These are phyloP conservation scores for Debaryomyces prosopidis DNA, from an alignment of 805 yeast genomes.

Conservation along the genomic window DNA sequence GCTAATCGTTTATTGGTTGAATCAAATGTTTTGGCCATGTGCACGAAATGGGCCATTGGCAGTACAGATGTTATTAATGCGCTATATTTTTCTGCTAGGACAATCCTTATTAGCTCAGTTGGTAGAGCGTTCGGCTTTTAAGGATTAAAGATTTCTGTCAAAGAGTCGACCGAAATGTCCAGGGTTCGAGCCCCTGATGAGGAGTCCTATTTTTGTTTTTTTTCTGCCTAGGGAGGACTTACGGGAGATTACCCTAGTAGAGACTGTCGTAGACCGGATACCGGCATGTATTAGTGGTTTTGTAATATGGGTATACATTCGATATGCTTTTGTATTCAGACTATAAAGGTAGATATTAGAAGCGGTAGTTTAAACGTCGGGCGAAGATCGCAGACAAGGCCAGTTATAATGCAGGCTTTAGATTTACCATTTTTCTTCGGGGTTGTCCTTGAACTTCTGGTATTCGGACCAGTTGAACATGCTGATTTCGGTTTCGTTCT, in stretches of 20 bases:
- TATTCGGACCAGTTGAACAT: conserved; percentile 73
- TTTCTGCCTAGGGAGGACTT: not conserved
- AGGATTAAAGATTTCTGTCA: conserved; percentile 14
- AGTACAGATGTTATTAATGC: not conserved
- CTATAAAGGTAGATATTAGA: too few species aligned
- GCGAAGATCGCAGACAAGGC: too few species aligned
- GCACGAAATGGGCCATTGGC: conserved; percentile 2
- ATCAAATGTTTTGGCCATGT: not conserved
- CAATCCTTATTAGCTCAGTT: conserved; percentile 53
- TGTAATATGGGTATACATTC: not conserved
- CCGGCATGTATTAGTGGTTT: too few species aligned
- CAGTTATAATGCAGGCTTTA: too few species aligned
- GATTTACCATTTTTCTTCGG: conserved; percentile 80
- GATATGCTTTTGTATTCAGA: not conserved
- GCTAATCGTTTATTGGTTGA: conserved; percentile 22
- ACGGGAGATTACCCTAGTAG: not conserved
- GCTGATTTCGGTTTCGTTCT: conserved; percentile 91
- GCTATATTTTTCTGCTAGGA: not conserved
- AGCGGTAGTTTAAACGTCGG: too few species aligned
- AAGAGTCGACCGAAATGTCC: conserved; percentile 43
- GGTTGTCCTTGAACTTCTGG: conserved; percentile 68
- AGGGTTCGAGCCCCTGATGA: conserved; percentile 64
- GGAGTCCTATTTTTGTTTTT: conserved; percentile 39
- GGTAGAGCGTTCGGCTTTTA: conserved; percentile 72
- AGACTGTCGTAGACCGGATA: too few species aligned